Evolutionary conservation across 805 yeast genomes (phyloP).

Genomic region (Huiozyma sinensis): DNA sequence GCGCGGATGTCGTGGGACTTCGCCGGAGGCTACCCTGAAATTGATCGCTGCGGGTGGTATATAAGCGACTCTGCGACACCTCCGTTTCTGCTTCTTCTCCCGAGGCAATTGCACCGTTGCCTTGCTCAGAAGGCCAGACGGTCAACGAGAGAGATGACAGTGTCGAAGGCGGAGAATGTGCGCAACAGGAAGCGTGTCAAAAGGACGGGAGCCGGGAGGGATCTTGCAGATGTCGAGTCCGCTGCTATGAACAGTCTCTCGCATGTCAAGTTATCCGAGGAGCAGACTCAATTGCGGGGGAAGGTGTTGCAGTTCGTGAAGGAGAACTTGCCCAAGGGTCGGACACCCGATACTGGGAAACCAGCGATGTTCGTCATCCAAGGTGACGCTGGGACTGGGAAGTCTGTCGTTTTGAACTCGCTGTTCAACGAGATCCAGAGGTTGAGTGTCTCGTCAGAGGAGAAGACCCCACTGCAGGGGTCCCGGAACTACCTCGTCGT

Average conservation of each 20-base stretch:
- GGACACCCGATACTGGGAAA: conserved; percentile 9
- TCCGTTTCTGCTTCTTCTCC: no score
- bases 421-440: conserved; percentile 35
- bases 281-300: conserved; percentile 27
- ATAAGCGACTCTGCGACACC: no score
- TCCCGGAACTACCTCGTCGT: conserved; percentile 33
- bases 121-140: not conserved
- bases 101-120: not conserved
- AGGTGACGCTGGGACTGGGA: conserved; percentile 43
- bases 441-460: not conserved
- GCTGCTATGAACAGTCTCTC: conserved; percentile 31
- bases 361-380: conserved; percentile 33
- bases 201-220: no score
- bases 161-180: no score
- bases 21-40: no score
- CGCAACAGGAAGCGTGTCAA: no score
- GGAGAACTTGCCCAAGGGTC: conserved; percentile 11
- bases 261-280: conserved; percentile 29
- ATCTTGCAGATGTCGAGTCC: conserved; percentile 4
- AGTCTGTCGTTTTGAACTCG: conserved; percentile 34
- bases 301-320: conserved; percentile 25
- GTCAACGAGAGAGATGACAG: not conserved
- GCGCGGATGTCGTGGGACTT: no score
- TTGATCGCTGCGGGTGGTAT: no score
- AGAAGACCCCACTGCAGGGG: conserved; percentile 9